These are phyloP conservation scores for Peziza echinospora DNA, from an alignment of 495 filamentous ascomycete species.

Conservation along the genomic window DNA sequence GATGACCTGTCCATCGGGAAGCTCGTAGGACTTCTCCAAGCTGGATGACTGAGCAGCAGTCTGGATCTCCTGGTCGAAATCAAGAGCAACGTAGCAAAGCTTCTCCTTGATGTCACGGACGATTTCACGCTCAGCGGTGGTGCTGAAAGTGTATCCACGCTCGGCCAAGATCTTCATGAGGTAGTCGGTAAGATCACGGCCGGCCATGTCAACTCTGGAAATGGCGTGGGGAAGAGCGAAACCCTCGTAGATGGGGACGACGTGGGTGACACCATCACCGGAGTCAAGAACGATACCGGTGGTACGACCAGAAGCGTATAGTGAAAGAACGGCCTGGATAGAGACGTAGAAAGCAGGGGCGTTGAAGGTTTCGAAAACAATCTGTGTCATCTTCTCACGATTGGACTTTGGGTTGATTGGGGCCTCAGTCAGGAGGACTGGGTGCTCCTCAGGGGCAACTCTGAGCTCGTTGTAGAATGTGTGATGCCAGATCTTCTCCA, in stretches of 20 bases:
- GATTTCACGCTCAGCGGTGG: constrained; percentile 93
- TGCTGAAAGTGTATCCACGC: constrained; percentile 85
- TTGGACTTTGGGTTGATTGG: constrained; percentile 91
- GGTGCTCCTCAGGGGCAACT: constrained; percentile 98
- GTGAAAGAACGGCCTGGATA: constrained; percentile 87
- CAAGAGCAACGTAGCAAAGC: constrained; percentile 70
- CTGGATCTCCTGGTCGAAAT: constrained; percentile 99
- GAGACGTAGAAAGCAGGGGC: constrained; percentile 90
- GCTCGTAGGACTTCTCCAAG: constrained; percentile 99
- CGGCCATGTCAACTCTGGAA: constrained; percentile 85
- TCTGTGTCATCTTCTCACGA: constrained; percentile 88
- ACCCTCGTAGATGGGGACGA: constrained; percentile 92
- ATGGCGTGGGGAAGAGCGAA: constrained; percentile 94
- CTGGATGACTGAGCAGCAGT: constrained; percentile 92
- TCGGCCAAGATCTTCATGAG: constrained; percentile 81
- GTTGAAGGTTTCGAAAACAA: constrained; percentile 98
- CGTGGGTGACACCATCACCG: constrained; percentile 91
- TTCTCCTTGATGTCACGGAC: constrained; percentile 94
- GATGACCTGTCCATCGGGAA: constrained; percentile 98
- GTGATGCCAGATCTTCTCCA: constrained; percentile 97
- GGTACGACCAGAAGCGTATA: constrained; percentile 90
- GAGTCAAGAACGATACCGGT: constrained; percentile 91
- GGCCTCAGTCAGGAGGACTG: constrained; percentile 88
- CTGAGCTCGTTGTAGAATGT: constrained; percentile 74
- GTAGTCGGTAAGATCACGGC: constrained; percentile 93